Base-by-base conservation (phyloP, 1,284 basidiomycete genomes). In the Singerocomus inundabilis region DNA sequence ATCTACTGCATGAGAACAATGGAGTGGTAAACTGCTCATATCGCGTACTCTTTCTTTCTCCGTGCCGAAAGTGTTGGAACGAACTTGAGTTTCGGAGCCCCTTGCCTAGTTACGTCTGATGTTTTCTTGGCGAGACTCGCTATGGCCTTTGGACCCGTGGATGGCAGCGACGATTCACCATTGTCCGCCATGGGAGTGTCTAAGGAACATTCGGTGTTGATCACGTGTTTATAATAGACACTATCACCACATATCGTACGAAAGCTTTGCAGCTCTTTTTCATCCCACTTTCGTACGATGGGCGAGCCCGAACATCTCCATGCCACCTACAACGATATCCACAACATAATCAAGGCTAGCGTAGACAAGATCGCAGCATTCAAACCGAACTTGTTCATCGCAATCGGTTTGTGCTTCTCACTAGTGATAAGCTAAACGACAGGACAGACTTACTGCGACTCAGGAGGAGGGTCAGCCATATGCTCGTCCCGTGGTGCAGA, bases 241-340 rank as follows among this genome's bases (percentile, higher is more conserved):
- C n/a, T n/a, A n/a, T n/a, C n/a, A n/a, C n/a, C n/a, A n/a, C n/a
- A n/a, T n/a, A n/a, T n/a, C n/a, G n/a, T n/a, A n/a, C n/a, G n/a
- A n/a, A n/a, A n/a, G n/a, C n/a, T n/a, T n/a, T n/a, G n/a, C n/a
- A n/a, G n/a, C n/a, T 18, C 36, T 26, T 12, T 24, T 34, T 21
- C 24, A 10, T 36, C 26, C 26, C 39, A 18, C 6, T 6, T 15
- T 26, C 43, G 44, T 39, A 58, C 54, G 34, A 77, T 76, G 72
- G 67, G 62, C 53, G 73, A 80, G 59, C 73, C 80, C 38, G 69
- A 82, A 59, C 88, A 91, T 62, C 59, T 79, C 64, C 80, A 73
- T 49, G 75, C 84, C 45, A 92, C 91, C 15, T 93, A 93, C 74
- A 90, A 93, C 58, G 84, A 91, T 32, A 82, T 93, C 53, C 90